Percentiles rank a stretch among this genome's conserved stretches.
These are phyloP conservation scores for Erodium maritimum DNA, from an alignment of 345 rosid species.

Conservation along the genomic window DNA sequence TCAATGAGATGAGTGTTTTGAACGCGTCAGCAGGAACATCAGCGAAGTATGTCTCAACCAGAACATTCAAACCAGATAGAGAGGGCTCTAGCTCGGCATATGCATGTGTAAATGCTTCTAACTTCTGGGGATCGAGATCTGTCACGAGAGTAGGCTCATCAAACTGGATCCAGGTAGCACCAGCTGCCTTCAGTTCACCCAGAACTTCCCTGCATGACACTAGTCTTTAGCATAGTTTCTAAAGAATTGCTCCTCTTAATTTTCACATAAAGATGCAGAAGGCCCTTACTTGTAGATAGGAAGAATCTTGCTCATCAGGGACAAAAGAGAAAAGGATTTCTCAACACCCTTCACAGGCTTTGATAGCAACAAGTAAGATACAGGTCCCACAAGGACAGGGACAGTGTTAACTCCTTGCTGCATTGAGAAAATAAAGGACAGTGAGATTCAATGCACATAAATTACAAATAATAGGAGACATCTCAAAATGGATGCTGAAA, in stretches of 20 bases:
- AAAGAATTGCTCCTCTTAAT: too few species aligned
- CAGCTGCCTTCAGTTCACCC: conserved; percentile 85
- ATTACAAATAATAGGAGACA: too few species aligned
- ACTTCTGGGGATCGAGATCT: conserved; percentile 83
- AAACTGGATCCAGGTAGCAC: conserved; percentile 92
- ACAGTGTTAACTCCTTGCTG: conserved; percentile 90
- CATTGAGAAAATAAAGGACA: conserved; percentile 8
- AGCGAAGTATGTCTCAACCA: conserved; percentile 89
- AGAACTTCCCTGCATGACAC: conserved; percentile 58
- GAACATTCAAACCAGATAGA: conserved; percentile 71
- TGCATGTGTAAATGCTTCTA: conserved; percentile 70
- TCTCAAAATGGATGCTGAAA: too few species aligned
- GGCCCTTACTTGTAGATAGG: conserved; percentile 74
- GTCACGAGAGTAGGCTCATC: conserved; percentile 84
- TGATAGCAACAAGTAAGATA: conserved; percentile 83
- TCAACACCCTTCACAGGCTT: conserved; percentile 94
- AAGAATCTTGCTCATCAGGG: conserved; percentile 77
- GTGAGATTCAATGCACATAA: conserved; percentile 7
- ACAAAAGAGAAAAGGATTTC: conserved; percentile 67
- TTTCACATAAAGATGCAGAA: too few species aligned
- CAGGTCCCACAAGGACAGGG: conserved; percentile 89
- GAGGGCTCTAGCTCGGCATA: conserved; percentile 68
- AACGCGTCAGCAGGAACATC: conserved; percentile 74
- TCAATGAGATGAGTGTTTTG: conserved; percentile 71
- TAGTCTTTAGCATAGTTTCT: too few species aligned